Evolutionary conservation across 169 alveolate species (phyloP).

Genomic region (Toxoplasma gondii): DNA sequence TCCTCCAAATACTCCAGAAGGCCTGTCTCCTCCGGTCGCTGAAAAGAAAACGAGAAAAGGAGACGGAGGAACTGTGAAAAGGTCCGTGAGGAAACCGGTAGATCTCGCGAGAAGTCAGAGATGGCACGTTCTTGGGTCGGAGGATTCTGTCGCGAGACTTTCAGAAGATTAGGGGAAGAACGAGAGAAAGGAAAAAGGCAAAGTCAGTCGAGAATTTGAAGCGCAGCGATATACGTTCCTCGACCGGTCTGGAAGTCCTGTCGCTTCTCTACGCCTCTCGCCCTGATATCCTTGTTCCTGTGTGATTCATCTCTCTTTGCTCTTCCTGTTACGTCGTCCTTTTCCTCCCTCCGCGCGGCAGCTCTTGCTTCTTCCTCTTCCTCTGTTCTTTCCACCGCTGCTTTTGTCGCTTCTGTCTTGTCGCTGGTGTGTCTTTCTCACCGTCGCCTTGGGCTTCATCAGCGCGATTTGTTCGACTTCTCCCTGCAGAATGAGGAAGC

Average conservation of each 20-base stretch:
- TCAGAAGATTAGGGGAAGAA: not conserved
- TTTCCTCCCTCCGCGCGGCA: no score
- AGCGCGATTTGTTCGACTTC: constrained; percentile 97
- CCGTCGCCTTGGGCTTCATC: constrained; percentile 95
- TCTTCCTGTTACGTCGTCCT: no score
- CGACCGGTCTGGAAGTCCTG: no score
- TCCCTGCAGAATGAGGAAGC: constrained; percentile 94
- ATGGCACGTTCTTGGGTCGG: not conserved
- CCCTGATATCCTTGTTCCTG: no score
- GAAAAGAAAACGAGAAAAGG: not conserved
- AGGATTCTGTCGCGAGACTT: not conserved
- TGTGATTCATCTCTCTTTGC: no score
- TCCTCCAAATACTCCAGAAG: constrained; percentile 97
- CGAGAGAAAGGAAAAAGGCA: not conserved
- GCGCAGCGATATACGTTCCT: not conserved
- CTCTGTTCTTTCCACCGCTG: not conserved
- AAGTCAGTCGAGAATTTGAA: not conserved
- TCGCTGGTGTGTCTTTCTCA: not conserved
- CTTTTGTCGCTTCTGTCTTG: not conserved
- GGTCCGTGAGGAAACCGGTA: not conserved
- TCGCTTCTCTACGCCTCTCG: no score
- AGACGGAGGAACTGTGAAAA: not conserved
- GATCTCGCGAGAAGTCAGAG: not conserved
- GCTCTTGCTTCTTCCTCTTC: not conserved
- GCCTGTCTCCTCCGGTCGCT: constrained; percentile 83